A percentile compares a stretch with the other conserved stretches of the same genome.
Conservation (phyloP, 108 stramenopile species). For the Mayamaea pseudoterrestris region DNA sequence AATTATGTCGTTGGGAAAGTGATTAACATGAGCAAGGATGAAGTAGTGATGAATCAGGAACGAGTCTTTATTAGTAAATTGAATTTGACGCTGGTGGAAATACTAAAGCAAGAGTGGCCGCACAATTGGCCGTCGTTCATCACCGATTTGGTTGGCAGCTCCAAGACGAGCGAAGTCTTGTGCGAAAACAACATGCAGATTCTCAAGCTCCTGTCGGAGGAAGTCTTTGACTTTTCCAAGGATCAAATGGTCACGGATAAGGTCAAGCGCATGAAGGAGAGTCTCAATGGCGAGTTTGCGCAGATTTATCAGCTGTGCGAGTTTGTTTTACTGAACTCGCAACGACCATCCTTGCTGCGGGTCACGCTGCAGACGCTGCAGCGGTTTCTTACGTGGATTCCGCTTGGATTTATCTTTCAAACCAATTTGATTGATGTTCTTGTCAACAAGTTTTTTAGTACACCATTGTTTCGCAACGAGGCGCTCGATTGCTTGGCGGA, state of each 20-base stretch:
- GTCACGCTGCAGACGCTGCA: conserved; percentile 93
- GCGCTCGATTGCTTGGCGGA: conserved; percentile 96
- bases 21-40: conserved; percentile 76
- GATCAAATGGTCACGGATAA: conserved; percentile 95
- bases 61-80: conserved; percentile 78
- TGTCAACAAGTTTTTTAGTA: conserved; percentile 88
- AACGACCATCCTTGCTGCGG: conserved; percentile 65
- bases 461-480: conserved; percentile 81
- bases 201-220: conserved; percentile 93
- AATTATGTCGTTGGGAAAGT: conserved; percentile 95
- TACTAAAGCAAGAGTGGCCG: conserved; percentile 99
- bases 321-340: conserved; percentile 87
- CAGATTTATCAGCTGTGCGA: conserved; percentile 95
- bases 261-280: conserved; percentile 81
- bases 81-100: conserved; percentile 93
- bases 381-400: conserved; percentile 97
- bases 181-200: conserved; percentile 99
- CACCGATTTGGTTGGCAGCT: conserved; percentile 86
- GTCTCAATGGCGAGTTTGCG: conserved; percentile 88
- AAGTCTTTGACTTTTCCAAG: conserved; percentile 95
- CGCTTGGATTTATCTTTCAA: conserved; percentile 95
- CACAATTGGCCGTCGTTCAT: conserved; percentile 99
- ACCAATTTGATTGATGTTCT: conserved; percentile 85
- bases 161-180: conserved; percentile 81
- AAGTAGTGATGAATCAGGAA: conserved; percentile 35